Base-by-base conservation (phyloP, 2,329 filamentous ascomycete species). In the Fusarium gaditjirri region DNA sequence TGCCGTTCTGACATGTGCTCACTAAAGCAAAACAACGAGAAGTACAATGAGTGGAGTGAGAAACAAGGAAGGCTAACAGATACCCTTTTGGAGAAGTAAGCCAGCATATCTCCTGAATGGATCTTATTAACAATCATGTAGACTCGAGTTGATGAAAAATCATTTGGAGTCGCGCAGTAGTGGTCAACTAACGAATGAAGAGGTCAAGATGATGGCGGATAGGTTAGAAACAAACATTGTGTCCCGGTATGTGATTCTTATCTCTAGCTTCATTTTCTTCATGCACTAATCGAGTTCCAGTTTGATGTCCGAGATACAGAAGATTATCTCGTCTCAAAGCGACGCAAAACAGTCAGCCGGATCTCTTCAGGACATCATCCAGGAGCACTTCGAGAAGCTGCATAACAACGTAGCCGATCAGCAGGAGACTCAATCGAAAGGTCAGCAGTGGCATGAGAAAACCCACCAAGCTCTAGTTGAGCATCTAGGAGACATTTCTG, bases 1-100 rank as follows among this genome's bases (percentile, higher is more conserved):
- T 54, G 78, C 17, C 69, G 72, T 33, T 65, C 58, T n/a, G 71
- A 76, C 23, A 23, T 79, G 14, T 64, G 71, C n/a, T 38, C 64
- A 13, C 55, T 79, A 19, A 44, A 68, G n/a, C 56, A 70, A 7
- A 50, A 41, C 31, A 68, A 27, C 29, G 27, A 65, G 27, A 55
- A 65, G 19, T 50, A 55, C 11, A 52, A 47, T 5, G 29, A 46
- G 8, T 55, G 70, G 43, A 47, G 49, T 16, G 42, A 63, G 35
- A 39, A 49, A 14, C 64, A 61, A 29, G 56, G 44, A 25, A 50
- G 53, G 2, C 43, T 60, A 23, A 54, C 69, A 23, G 29, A 39
- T 16, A 47, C 41, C 17, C 46, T 79, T 23, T 71, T 54, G 13
- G 46, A 64, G 16, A 79, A 71, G 78, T 77, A 61, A 25, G 66